Evolutionary conservation across 169 alveolate genomes (phyloP), one percentile per base, ranked within the genome.

Genomic region (Plasmodium relictum): DNA sequence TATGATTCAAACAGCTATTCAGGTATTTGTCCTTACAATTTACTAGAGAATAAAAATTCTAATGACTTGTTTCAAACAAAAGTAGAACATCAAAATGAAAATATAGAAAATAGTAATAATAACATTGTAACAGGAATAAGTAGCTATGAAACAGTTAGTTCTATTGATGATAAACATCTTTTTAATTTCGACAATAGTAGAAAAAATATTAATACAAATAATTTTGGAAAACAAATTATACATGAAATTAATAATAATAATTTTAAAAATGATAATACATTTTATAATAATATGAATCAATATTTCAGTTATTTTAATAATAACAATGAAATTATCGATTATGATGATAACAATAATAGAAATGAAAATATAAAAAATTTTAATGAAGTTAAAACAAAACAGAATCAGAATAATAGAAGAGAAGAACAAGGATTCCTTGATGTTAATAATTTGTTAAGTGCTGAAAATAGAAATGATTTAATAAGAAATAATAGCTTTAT

Each of bases 111-210:
- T 16, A 22, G 8, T 61, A 61, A 20, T 0, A 8, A 26, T 26
- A 2, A n/a, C 4, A 66, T 16, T 12, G 59, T 18, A 1, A 24
- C 10, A 66, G 37, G 45, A 66, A 66, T 24, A 12, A 8, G 58
- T 12, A 68, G 74, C 42, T 42, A 16, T 20, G 74, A 68, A 68
- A 68, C 74, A 0, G 74, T 68, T n/a, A 41, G 74, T 31, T 68
- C 61, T 9, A 7, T 68, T 9, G 42, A 42, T 22, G 74, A 68
- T 39, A 68, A 68, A 16, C 8, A 22, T 56, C n/a, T 18, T 10
- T 56, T 56, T 56, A 2, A 8, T 26, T 20, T 9, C n/a, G 18
- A 12, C 0, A 61, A 26, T 20, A n/a, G n/a, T n/a, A n/a, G n/a
- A n/a, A n/a, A n/a, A n/a, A n/a, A n/a, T n/a, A n/a, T n/a, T n/a